These are phyloP conservation scores for Orychophragmus violaceus DNA, from an alignment of 345 rosid genomes.

Conservation along the genomic window DNA sequence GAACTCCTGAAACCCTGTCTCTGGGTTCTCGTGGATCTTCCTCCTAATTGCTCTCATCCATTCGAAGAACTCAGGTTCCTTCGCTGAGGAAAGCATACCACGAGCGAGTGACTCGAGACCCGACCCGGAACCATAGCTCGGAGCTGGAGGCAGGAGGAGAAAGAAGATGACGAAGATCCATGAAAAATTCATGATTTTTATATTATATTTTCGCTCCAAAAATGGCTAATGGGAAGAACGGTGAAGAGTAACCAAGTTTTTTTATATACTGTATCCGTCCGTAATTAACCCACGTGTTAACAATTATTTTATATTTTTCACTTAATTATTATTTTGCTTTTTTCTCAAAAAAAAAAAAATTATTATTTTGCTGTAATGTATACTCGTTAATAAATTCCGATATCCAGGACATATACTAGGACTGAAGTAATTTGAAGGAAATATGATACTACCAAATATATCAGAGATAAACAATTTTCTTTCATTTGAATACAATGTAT, in stretches of 20 bases:
- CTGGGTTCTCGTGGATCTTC: constrained; percentile 57
- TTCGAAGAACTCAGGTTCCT: constrained; percentile 46
- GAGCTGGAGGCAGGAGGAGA: neutral
- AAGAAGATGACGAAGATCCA: neutral
- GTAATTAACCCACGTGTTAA: neutral
- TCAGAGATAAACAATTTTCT: neutral
- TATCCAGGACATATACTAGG: neutral
- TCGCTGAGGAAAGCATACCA: constrained; percentile 42
- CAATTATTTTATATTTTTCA: neutral
- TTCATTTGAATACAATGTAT: neutral
- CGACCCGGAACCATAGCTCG: constrained; percentile 14
- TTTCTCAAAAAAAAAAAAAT: too few species aligned
- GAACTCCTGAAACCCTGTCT: constrained; percentile 64
- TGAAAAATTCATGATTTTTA: constrained; percentile 3
- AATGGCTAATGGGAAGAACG: neutral
- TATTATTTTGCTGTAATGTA: neutral
- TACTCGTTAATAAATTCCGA: too few species aligned
- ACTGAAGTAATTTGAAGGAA: neutral
- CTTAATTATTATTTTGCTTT: too few species aligned
- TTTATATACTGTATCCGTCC: neutral
- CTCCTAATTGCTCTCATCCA: constrained; percentile 62
- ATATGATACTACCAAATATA: neutral
- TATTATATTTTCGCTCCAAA: neutral
- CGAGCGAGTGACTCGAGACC: constrained; percentile 29
- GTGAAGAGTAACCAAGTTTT: neutral